Evolutionary conservation across 2,329 filamentous ascomycete genomes (phyloP).

Genomic region (Exophiala sideris): DNA sequence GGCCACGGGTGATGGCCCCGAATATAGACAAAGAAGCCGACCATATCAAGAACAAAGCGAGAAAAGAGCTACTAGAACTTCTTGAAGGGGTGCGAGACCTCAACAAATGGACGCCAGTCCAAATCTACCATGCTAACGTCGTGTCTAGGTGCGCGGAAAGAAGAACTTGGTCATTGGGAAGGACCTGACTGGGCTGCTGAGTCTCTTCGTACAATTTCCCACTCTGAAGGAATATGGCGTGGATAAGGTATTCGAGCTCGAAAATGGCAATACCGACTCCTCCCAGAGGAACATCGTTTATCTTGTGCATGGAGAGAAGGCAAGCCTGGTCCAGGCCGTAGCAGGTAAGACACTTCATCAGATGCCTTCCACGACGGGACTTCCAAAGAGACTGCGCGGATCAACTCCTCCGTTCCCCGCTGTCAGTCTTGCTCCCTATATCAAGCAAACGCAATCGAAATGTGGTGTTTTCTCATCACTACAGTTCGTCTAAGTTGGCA

Average conservation of each 20-base stretch:
- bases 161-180: slow-evolving; percentile 96
- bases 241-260: slow-evolving; percentile 93
- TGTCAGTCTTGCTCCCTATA: slow-evolving; percentile 25
- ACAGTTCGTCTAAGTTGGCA: slow-evolving; percentile 33
- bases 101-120: slow-evolving; percentile 1
- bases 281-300: slow-evolving; percentile 95
- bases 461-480: slow-evolving; percentile 44
- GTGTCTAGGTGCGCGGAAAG: slow-evolving; percentile 83
- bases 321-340: slow-evolving; percentile 76
- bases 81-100: slow-evolving; percentile 81
- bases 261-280: slow-evolving; percentile 91
- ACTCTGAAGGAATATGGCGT: slow-evolving; percentile 96
- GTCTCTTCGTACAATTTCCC: slow-evolving; percentile 90
- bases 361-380: slow-evolving; percentile 24
- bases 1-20: slow-evolving; percentile 38
- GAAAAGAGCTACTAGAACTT: slow-evolving; percentile 83
- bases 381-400: slow-evolving; percentile 24
- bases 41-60: slow-evolving; percentile 56
- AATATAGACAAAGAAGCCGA: slow-evolving; percentile 45
- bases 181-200: slow-evolving; percentile 82
- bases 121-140: slow-evolving; percentile 32
- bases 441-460: slow-evolving; percentile 2
- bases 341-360: slow-evolving; percentile 65
- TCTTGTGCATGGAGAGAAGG: slow-evolving; percentile 84
- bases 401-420: slow-evolving; percentile 14